Evolutionary conservation across 495 filamentous ascomycete species (phyloP).

Genomic region (Polyplosphaeria fusca): DNA sequence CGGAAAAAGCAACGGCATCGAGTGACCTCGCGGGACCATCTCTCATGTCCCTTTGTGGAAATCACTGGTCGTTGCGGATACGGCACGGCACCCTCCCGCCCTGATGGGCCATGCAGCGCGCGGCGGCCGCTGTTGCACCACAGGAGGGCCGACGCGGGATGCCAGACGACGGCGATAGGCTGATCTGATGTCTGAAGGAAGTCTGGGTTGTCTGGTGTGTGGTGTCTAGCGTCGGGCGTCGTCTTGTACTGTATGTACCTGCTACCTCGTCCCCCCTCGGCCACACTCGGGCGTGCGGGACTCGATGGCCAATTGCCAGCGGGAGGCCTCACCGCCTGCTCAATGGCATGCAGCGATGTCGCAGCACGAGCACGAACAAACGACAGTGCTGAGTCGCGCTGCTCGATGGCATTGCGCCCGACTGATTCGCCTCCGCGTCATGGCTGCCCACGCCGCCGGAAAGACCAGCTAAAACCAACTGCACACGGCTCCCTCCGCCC

Average conservation of each 20-base stretch:
- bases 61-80: neutral
- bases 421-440: constrained; percentile 7
- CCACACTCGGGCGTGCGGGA: constrained; percentile 11
- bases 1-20: constrained; percentile 7
- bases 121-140: neutral
- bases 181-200: constrained; percentile 9
- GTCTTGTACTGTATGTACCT: no score
- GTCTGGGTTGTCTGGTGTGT: no score
- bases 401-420: constrained; percentile 3
- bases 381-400: constrained; percentile 25
- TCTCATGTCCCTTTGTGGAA: neutral
- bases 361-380: constrained; percentile 27
- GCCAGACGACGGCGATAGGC: constrained; percentile 28
- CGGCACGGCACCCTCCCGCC: constrained; percentile 8
- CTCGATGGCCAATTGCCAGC: constrained; percentile 16
- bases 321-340: constrained; percentile 21
- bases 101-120: constrained; percentile 5
- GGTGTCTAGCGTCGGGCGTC: no score
- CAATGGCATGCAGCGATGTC: constrained; percentile 3
- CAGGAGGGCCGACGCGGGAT: constrained; percentile 24
- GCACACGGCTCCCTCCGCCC: neutral
- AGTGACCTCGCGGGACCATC: neutral
- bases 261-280: constrained; percentile 2
- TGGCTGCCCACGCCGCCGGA: neutral
- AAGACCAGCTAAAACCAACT: neutral